Evolutionary conservation across 2,329 filamentous ascomycete species (phyloP), one percentile per base, ranked within the genome.

Genomic region (Arthrobotrys iridis): DNA sequence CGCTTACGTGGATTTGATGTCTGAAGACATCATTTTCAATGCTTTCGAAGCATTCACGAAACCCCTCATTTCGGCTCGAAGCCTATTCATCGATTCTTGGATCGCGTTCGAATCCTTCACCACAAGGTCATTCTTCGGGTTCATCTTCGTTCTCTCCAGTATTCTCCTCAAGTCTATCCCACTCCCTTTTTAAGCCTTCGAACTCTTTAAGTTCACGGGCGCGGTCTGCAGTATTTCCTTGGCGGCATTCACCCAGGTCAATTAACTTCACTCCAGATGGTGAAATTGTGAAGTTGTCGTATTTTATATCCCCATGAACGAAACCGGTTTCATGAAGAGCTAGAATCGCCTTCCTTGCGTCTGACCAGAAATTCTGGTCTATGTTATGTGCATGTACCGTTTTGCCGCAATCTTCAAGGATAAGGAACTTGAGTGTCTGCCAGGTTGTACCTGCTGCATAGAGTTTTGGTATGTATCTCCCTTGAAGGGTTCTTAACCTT

Each of bases 381-480:
- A 63, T 37, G 3, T 41, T 30, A 4, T 63, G 18, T 0, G 4
- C 11, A 0, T 10, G 1, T 0, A 26, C 6, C 4, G 24, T n/a
- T 26, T 55, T 6, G 1, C 57, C 57, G 40, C 66, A 70, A 26
- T 70, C 65, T 33, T 71, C 66, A 1, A 71, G 15, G 18, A 71
- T 24, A 1, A 71, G 20, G 13, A 71, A 13, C 11, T 62, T 71
- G 1, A 71, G 37, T 3, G 18, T 20, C 0, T 13, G 20, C 57
- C 45, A 52, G 4, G 28, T 20, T 1, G 57, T 63, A 10, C 66
- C 57, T 0, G 37, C 57, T 8, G 46, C 57, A n/a, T 63, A 71
- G 6, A 71, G 35, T 13, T 26, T 55, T 1, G 66, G 66, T 10
- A 63, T 46, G 13, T 63, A 71, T 30, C n/a, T n/a, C 1, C 66